phyloP scores from a whole-genome alignment of 2,329 filamentous ascomycete species.

The Fusarium graminum region DNA sequence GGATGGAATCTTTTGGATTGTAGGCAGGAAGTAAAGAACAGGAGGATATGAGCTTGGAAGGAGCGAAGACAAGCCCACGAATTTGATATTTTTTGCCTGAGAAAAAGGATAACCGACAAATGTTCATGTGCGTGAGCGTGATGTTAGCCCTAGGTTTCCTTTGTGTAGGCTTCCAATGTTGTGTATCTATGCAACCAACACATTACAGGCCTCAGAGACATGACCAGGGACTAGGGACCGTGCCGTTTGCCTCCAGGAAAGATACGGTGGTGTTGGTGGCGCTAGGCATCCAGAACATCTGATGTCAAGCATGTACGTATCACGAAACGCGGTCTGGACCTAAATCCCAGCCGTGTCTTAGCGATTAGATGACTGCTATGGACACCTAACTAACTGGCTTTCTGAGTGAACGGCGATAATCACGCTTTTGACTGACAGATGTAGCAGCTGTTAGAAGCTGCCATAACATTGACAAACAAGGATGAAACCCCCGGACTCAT shows the following conservation, averaged over 20 bases:
- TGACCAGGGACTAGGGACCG: neutral
- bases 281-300: slow-evolving; percentile 8
- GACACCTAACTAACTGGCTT: neutral
- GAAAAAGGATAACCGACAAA: neutral
- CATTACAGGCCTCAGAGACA: slow-evolving; percentile 1
- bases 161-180: neutral
- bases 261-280: slow-evolving; percentile 8
- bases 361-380: neutral
- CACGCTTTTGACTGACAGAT: neutral
- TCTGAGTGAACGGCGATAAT: neutral
- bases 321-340: neutral
- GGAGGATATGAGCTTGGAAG: neutral
- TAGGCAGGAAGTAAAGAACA: neutral
- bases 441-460: neutral
- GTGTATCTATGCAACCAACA: slow-evolving; percentile 10
- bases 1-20: neutral
- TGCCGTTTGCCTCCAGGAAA: slow-evolving; percentile 1
- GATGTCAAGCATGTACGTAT: slow-evolving; percentile 7
- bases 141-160: slow-evolving; percentile 2
- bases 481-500: no score
- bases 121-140: slow-evolving; percentile 4
- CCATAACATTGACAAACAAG: neutral
- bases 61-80: neutral
- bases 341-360: slow-evolving; percentile 2
- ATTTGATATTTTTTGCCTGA: neutral